Percentiles rank a stretch among this genome's conserved stretches.
These are phyloP conservation scores for Endothia cerciana DNA, from an alignment of 2,329 filamentous ascomycete species.

Conservation along the genomic window DNA sequence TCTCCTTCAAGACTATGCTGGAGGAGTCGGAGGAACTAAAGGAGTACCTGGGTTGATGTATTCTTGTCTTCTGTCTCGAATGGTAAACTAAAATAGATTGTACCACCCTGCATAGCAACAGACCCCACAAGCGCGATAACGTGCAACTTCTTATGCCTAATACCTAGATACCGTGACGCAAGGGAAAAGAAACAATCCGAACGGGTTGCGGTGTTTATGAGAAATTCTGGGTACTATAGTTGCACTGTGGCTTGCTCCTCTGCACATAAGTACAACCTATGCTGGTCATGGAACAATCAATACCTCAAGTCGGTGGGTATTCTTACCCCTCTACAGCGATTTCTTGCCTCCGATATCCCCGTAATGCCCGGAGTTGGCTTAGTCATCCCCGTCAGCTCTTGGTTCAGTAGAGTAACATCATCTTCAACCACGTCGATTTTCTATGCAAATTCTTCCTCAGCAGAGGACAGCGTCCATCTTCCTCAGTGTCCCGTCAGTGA, in stretches of 20 bases:
- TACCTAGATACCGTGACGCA: background rate
- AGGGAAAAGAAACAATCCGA: background rate
- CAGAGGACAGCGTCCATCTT: background rate
- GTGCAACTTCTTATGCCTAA: background rate
- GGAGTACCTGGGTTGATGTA: constrained; percentile 52
- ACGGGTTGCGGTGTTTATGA: no score
- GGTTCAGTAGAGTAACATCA: background rate
- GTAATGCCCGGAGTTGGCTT: background rate
- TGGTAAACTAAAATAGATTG: constrained; percentile 6
- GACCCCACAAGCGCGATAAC: background rate
- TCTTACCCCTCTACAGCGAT: background rate
- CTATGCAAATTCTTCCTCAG: background rate
- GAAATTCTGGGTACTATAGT: no score
- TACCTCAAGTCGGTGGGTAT: background rate
- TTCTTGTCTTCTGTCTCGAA: background rate
- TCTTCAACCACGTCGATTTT: background rate
- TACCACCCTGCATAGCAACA: constrained; percentile 2
- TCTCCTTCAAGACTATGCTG: constrained; percentile 81
- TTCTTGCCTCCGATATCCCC: background rate
- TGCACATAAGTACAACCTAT: background rate
- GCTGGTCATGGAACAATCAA: background rate
- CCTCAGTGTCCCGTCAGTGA: background rate
- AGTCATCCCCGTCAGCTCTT: background rate
- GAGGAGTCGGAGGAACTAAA: constrained; percentile 76
- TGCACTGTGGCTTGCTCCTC: no score